phyloP scores from a whole-genome alignment of 2,329 filamentous ascomycete species.

The Fusarium hostae region DNA sequence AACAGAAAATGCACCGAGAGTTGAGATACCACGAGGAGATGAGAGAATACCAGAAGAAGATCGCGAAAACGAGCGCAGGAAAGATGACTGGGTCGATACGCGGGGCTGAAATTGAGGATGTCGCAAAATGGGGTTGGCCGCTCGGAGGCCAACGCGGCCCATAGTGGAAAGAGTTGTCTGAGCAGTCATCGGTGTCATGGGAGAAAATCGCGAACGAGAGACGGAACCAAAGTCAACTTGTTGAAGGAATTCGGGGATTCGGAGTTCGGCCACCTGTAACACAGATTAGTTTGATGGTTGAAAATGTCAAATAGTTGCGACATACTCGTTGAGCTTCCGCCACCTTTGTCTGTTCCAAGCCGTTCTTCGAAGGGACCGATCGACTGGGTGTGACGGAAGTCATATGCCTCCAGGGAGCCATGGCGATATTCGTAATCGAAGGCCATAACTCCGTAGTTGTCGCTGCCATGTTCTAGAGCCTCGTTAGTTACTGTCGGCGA shows the following conservation, averaged over 20 bases:
- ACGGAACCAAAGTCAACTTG: conserved; percentile 26
- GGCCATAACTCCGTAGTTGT: conserved; percentile 59
- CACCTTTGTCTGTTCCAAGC: conserved; percentile 6
- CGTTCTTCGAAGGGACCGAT: conserved; percentile 16
- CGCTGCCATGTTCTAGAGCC: conserved; percentile 54
- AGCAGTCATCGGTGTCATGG: conserved; percentile 21
- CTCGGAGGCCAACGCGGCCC: conserved; percentile 46
- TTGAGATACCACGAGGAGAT: conserved; percentile 34
- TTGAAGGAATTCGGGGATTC: conserved; percentile 47
- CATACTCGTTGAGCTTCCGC: conserved; percentile 33
- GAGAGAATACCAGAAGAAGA: conserved; percentile 35
- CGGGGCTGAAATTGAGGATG: conserved; percentile 42
- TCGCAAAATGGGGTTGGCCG: conserved; percentile 45
- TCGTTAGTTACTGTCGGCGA: conserved; percentile 35
- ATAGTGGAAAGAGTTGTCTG: conserved; percentile 40
- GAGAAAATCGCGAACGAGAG: conserved; percentile 8
- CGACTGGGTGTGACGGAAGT: conserved; percentile 17
- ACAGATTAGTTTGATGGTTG: conserved; percentile 18
- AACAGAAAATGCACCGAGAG: conserved; percentile 28
- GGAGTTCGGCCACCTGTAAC: conserved; percentile 25
- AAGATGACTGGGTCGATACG: conserved; percentile 27
- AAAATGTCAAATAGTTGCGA: conserved; percentile 17
- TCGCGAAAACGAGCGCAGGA: conserved; percentile 43
- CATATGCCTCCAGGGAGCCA: conserved; percentile 49
- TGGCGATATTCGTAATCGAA: conserved; percentile 55